Evolutionary conservation across 345 rosid genomes (phyloP).

Genomic region (Turnera subulata): DNA sequence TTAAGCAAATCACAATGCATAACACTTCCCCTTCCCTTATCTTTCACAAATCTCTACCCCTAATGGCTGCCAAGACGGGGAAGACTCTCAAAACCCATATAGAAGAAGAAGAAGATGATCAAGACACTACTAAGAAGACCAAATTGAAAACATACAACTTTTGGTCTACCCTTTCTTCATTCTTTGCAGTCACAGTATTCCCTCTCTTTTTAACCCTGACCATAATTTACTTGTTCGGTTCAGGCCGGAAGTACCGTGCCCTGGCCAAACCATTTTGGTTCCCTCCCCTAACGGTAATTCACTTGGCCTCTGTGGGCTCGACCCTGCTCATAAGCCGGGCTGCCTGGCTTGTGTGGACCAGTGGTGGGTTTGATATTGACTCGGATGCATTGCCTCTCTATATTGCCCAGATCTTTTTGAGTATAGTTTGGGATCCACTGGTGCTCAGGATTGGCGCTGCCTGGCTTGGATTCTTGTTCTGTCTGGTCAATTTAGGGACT

Average conservation of each 20-base stretch:
- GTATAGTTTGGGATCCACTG: conserved; percentile 36
- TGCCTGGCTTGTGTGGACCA: conserved; percentile 35
- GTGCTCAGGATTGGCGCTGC: conserved; percentile 29
- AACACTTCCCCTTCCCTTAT: too few species aligned
- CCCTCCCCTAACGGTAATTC: conserved; percentile 32
- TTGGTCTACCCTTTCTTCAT: conserved; percentile 13
- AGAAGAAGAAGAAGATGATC: not conserved
- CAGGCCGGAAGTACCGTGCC: conserved; percentile 21
- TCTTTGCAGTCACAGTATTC: conserved; percentile 1
- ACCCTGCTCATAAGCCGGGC: conserved; percentile 35
- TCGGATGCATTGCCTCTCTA: conserved; percentile 33
- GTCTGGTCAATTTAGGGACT: conserved; percentile 26
- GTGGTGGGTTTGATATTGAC: conserved; percentile 17
- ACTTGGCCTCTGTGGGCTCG: conserved; percentile 22
- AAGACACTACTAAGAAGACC: not conserved
- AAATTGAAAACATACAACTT: not conserved
- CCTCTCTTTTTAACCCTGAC: conserved; percentile 20
- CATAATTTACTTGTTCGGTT: conserved; percentile 30
- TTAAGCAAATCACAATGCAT: too few species aligned
- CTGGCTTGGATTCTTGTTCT: conserved; percentile 25
- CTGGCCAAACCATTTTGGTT: conserved; percentile 28
- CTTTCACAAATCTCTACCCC: not conserved
- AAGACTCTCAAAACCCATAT: not conserved
- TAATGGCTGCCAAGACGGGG: not conserved
- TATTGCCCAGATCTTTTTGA: conserved; percentile 21